Percentiles rank a stretch among this genome's conserved stretches.
These are phyloP conservation scores for Mycosphaerella sp. DNA, from an alignment of 2,329 filamentous ascomycete genomes.

Conservation along the genomic window DNA sequence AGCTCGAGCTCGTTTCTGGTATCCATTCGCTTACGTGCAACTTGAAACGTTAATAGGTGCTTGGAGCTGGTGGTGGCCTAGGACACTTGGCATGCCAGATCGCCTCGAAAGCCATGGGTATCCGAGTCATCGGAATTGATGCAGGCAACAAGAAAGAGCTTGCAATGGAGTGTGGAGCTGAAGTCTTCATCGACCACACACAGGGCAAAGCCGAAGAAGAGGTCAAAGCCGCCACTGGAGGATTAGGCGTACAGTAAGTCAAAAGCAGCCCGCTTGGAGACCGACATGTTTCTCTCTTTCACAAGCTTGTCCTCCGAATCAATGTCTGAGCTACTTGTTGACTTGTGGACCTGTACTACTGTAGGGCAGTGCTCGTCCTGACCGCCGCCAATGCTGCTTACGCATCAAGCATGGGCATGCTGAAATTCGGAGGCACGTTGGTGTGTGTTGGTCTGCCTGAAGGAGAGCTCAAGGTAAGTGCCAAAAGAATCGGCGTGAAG, in stretches of 20 bases:
- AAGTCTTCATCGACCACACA: slow-evolving; percentile 60
- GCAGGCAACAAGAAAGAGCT: slow-evolving; percentile 58
- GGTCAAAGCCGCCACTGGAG: slow-evolving; percentile 52
- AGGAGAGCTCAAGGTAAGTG: slow-evolving; percentile 36
- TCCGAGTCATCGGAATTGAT: slow-evolving; percentile 61
- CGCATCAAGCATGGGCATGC: slow-evolving; percentile 36
- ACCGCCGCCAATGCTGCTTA: slow-evolving; percentile 47
- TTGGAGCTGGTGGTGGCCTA: slow-evolving; percentile 20
- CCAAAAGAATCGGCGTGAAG: neutral
- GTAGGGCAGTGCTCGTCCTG: slow-evolving; percentile 50
- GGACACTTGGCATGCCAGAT: slow-evolving; percentile 60
- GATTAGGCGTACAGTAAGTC: slow-evolving; percentile 49
- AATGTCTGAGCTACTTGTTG: no score
- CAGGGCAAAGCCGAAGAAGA: slow-evolving; percentile 49
- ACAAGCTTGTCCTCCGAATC: no score
- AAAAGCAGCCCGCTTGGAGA: no score
- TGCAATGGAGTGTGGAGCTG: slow-evolving; percentile 55
- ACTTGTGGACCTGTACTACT: no score
- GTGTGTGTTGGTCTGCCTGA: slow-evolving; percentile 45
- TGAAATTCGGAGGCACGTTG: slow-evolving; percentile 39
- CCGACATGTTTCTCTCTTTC: no score
- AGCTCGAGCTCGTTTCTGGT: no score
- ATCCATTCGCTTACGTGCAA: no score
- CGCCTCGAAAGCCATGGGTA: slow-evolving; percentile 54
- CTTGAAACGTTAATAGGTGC: neutral